phyloP scores from a whole-genome alignment of 2,329 filamentous ascomycete species.

The Monosporascus sp. region DNA sequence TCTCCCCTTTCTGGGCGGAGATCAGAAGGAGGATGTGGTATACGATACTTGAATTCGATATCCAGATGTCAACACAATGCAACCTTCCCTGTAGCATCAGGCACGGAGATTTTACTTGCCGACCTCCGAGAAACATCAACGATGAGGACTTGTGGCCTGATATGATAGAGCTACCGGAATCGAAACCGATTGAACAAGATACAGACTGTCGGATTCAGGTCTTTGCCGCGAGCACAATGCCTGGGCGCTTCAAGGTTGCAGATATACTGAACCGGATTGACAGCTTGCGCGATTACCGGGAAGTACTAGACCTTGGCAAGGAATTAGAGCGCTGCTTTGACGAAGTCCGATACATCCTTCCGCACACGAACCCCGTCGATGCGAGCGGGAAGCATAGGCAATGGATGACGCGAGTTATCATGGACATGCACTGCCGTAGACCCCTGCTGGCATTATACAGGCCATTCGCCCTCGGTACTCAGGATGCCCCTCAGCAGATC shows the following conservation, averaged over 20 bases:
- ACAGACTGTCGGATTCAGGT: slow-evolving; percentile 51
- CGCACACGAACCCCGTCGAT: slow-evolving; percentile 37
- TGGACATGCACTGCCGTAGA: slow-evolving; percentile 50
- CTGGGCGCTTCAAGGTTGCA: slow-evolving; percentile 43
- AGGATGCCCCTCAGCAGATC: slow-evolving; percentile 46
- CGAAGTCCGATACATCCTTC: slow-evolving; percentile 49
- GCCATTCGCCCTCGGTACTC: slow-evolving; percentile 48
- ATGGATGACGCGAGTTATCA: slow-evolving; percentile 45
- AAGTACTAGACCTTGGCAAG: slow-evolving; percentile 48
- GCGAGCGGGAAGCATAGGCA: slow-evolving; percentile 42
- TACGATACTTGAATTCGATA: slow-evolving; percentile 51
- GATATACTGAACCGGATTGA: slow-evolving; percentile 48
- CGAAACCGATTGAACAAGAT: slow-evolving; percentile 45
- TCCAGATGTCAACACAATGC: slow-evolving; percentile 48
- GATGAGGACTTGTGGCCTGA: slow-evolving; percentile 44
- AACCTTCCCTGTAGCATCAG: slow-evolving; percentile 47
- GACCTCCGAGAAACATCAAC: slow-evolving; percentile 48
- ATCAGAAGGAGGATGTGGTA: slow-evolving; percentile 51
- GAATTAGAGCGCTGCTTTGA: slow-evolving; percentile 50
- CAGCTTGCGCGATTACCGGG: slow-evolving; percentile 45
- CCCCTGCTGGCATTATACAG: slow-evolving; percentile 49
- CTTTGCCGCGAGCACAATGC: slow-evolving; percentile 47
- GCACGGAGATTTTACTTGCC: slow-evolving; percentile 49
- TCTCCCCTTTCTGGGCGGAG: slow-evolving; percentile 48
- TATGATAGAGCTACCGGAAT: slow-evolving; percentile 43